phyloP scores from a whole-genome alignment of 2,329 filamentous ascomycete genomes.

The Metarhizium anisopliae region DNA sequence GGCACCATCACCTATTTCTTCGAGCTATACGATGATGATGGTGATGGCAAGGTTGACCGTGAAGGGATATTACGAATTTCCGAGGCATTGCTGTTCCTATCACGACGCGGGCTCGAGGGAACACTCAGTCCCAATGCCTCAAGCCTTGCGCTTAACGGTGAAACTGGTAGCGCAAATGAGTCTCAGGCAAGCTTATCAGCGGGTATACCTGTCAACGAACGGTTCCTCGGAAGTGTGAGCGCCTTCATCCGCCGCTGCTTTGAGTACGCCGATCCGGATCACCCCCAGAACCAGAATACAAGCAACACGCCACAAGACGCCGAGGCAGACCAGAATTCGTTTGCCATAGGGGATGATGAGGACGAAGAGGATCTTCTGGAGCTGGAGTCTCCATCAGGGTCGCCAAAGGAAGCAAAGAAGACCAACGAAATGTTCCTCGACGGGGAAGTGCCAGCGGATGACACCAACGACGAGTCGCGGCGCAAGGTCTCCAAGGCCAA shows the following conservation, averaged over 20 bases:
- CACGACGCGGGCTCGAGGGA: slow-evolving; percentile 75
- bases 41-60: slow-evolving; percentile 83
- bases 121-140: slow-evolving; percentile 58
- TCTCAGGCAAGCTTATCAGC: slow-evolving; percentile 30
- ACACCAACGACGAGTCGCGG: slow-evolving; percentile 12
- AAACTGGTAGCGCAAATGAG: slow-evolving; percentile 19
- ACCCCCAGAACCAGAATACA: slow-evolving; percentile 50
- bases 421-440: slow-evolving; percentile 31
- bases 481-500: slow-evolving; percentile 51
- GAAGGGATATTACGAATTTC: slow-evolving; percentile 94
- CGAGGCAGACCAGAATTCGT: slow-evolving; percentile 37
- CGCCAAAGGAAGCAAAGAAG: slow-evolving; percentile 33
- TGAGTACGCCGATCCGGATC: slow-evolving; percentile 93
- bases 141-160: slow-evolving; percentile 40
- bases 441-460: slow-evolving; percentile 8
- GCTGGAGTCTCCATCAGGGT: slow-evolving; percentile 39
- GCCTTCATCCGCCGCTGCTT: slow-evolving; percentile 95
- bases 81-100: slow-evolving; percentile 87
- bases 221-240: slow-evolving; percentile 85
- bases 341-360: slow-evolving; percentile 58
- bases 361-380: slow-evolving; percentile 52
- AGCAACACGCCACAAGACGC: slow-evolving; percentile 10
- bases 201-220: slow-evolving; percentile 66
- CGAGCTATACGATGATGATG: slow-evolving; percentile 88
- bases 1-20: slow-evolving; percentile 97